Base-by-base conservation (phyloP, 1,139 yeast genomes). In the Blastobotrys persicus region DNA sequence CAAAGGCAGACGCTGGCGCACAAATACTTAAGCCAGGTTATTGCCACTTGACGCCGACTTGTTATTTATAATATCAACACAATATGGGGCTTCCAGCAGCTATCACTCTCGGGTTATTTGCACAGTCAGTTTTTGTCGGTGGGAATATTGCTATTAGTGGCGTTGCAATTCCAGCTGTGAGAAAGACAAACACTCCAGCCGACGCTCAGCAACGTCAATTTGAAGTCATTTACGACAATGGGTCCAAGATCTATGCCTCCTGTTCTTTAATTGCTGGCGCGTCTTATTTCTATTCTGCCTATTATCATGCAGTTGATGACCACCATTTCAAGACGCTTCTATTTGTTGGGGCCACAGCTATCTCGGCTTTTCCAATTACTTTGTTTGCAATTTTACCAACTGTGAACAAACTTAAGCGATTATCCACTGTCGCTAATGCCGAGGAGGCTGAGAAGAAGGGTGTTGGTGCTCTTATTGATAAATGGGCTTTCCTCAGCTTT, bases 121-220 rank as follows among this genome's bases (percentile, higher is more conserved):
- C 26, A 16, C 41, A 37, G 14, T 37, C 41, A 4, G 28, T 37
- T 19, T 37, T 37, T 37, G 41, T 37, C 9, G 41, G 41, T 4
- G 26, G 16, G 13, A 37, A 37, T 14, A 19, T 37, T 37, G 28
- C 12, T 7, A 18, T 37, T 13, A 37, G 19, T 28, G 41, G 7
- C 5, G 14, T 37, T 18, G 12, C 41, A 3, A 19, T 37, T 3
- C 41, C 41, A 9, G 28, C 14, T 11, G 4, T 37, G 28, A 4
- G 41, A 9, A 11, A 18, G n/a, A 37, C 41, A 3, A 23, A 37
- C 14, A 19, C 41, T 12, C 26, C 41, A n/a, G 41, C 41, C 3
- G 31, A 9, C 14, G 41, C n/a, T n/a, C 41, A 37, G 28, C 41
- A 37, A 19, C 41, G 41, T 4, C 41, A 37, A 18, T 37, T 16